Base-by-base conservation (phyloP, 768 basidiomycete genomes). In the Trametopsis cervina region DNA sequence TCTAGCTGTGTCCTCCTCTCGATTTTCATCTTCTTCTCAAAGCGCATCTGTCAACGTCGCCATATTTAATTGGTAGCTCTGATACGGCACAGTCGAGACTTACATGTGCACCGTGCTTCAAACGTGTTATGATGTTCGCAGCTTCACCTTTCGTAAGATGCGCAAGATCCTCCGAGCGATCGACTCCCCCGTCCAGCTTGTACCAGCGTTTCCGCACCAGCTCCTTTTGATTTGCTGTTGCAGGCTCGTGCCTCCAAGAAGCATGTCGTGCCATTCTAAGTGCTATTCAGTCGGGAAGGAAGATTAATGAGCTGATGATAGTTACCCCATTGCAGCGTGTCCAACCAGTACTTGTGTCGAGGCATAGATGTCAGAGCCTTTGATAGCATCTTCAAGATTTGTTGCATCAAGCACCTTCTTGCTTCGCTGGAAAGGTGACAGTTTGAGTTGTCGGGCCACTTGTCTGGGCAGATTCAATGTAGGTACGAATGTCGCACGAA, bases 81-180 rank as follows among this genome's bases (percentile, higher is more conserved):
- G 20, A 40, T 40, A 47, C 11, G 12, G 18, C 20, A 39, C 27
- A 11, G 25, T 27, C 27, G 22, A 45, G n/a, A 49, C 63, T 25
- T 58, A 85, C 88, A 70, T 77, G 70, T 26, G 85, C 85, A 21
- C 89, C 89, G 57, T 91, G 83, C 60, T 78, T 84, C 47, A 88
- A 51, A 7, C 89, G 80, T 20, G 80, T 80, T 51, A 93, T 85
- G 39, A 91, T 80, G 54, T 82, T 81, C 0, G 83, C 84, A 23
- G 89, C 88, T 53, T 86, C 74, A 2, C 90, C 90, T 62, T 88
- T 90, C 1, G 78, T 89, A 56, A 93, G 0, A 49, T 64, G 39
- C 57, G 62, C 4, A 80, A 60, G 38, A 63, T 66, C 24, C 53
- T 56, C 11, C 43, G 40, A 25, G 58, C 46, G 15, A 59, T 58